These are phyloP conservation scores for Plasmodium cynomolgi DNA, from an alignment of 169 alveolate species.

Conservation along the genomic window DNA sequence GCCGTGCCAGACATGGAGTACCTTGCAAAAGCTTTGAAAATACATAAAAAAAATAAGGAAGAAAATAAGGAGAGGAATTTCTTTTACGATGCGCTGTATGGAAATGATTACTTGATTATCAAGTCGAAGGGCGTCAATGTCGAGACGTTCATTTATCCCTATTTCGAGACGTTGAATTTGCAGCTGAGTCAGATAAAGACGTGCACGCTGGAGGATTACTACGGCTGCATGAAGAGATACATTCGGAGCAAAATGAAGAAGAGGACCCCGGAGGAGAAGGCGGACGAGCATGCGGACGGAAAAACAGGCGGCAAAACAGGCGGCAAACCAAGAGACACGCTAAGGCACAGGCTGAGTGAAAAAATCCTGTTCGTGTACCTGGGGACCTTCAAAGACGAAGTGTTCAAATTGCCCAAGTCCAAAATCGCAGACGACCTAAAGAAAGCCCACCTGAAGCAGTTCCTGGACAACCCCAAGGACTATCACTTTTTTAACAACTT, in stretches of 20 bases:
- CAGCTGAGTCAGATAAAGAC: slow-evolving; percentile 25
- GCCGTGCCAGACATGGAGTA: slow-evolving; percentile 59
- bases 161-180: slow-evolving; percentile 51
- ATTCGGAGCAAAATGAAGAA: not conserved
- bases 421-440: slow-evolving; percentile 50
- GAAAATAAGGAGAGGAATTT: not conserved
- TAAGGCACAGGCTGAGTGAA: not conserved
- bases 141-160: slow-evolving; percentile 70
- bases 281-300: not conserved
- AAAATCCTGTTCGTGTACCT: slow-evolving; percentile 41
- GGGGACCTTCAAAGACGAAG: slow-evolving; percentile 57
- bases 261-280: not conserved
- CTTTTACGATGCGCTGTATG: slow-evolving; percentile 55
- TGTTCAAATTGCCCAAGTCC: slow-evolving; percentile 53
- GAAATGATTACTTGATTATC: slow-evolving; percentile 46
- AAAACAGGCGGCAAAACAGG: not conserved
- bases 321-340: not conserved
- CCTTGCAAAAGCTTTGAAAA: slow-evolving; percentile 14
- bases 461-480: slow-evolving; percentile 23
- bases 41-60: slow-evolving; percentile 13
- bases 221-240: slow-evolving; percentile 39
- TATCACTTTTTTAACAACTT: slow-evolving; percentile 53
- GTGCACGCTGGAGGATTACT: slow-evolving; percentile 27
- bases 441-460: slow-evolving; percentile 45
- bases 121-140: slow-evolving; percentile 68